phyloP scores from a whole-genome alignment of 305 asterid species.

The Fraxinus albicans region DNA sequence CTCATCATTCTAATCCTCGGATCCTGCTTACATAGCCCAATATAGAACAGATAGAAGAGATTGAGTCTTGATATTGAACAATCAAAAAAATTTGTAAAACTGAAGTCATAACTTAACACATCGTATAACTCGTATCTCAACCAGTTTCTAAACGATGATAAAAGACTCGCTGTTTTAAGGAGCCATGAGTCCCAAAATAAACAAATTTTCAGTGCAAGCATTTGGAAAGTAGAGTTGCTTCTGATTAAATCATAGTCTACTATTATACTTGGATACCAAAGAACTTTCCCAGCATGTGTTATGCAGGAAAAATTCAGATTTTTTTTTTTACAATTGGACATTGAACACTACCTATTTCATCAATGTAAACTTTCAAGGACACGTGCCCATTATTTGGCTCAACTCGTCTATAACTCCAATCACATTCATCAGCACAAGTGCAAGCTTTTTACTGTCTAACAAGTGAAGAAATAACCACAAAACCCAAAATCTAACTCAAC shows the following conservation, averaged over 20 bases:
- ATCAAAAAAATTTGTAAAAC: too few species aligned
- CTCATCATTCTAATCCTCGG: not conserved
- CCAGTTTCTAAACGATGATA: not conserved
- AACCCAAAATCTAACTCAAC: not conserved
- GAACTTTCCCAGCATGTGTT: not conserved
- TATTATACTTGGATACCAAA: not conserved
- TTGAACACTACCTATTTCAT: not conserved
- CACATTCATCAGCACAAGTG: not conserved
- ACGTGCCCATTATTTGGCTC: not conserved
- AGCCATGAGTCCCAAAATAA: not conserved
- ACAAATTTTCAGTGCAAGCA: not conserved
- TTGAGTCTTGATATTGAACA: too few species aligned
- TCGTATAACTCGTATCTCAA: too few species aligned
- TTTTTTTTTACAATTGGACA: not conserved
- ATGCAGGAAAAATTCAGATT: not conserved
- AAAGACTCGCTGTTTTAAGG: not conserved
- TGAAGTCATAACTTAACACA: too few species aligned
- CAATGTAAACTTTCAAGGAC: not conserved
- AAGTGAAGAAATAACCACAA: not conserved
- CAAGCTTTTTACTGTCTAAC: not conserved
- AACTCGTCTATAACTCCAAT: not conserved
- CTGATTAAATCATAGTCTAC: not conserved
- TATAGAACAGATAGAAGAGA: too few species aligned
- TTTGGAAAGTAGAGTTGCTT: not conserved
- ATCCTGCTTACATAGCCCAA: not conserved